Evolutionary conservation across 2,329 filamentous ascomycete species (phyloP).

Genomic region (Madurella mycetomatis): DNA sequence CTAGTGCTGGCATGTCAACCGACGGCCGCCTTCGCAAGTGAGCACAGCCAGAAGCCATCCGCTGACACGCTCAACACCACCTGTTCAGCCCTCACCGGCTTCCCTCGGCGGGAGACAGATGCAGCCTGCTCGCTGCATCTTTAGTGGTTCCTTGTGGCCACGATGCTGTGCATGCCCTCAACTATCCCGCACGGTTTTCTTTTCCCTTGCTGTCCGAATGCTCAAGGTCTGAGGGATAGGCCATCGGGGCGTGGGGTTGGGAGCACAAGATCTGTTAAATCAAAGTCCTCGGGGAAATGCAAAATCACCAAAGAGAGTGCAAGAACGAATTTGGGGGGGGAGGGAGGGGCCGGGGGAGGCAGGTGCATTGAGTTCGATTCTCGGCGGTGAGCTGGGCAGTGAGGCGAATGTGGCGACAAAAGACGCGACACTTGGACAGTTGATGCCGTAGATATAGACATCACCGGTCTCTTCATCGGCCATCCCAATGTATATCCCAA

Average conservation of each 20-base stretch:
- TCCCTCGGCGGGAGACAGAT: conserved; percentile 11
- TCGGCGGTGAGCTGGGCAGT: background rate
- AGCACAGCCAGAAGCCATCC: background rate
- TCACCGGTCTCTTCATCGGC: conserved; percentile 3
- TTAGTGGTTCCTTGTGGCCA: conserved; percentile 18
- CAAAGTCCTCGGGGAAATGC: background rate
- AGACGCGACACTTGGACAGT: conserved; percentile 13
- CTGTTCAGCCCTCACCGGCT: conserved; percentile 14
- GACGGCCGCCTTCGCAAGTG: background rate
- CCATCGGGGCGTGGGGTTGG: conserved; percentile 6
- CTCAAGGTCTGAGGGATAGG: background rate
- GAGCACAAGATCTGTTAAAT: conserved; percentile 2
- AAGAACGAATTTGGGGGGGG: background rate
- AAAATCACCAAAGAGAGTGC: conserved; percentile 4
- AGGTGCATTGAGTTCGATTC: conserved; percentile 1
- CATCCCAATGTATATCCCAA: conserved; percentile 1
- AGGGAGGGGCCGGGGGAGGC: background rate
- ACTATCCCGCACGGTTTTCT: conserved; percentile 19
- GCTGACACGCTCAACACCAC: background rate
- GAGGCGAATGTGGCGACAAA: conserved; percentile 13
- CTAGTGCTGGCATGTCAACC: conserved; percentile 3
- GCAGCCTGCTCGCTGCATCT: conserved; percentile 10
- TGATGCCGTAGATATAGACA: conserved; percentile 17
- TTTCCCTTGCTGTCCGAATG: conserved; percentile 12
- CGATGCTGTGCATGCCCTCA: conserved; percentile 11